These are phyloP conservation scores for Fallopia convolvulus DNA, from an alignment of 148 eudicot species.

Conservation along the genomic window DNA sequence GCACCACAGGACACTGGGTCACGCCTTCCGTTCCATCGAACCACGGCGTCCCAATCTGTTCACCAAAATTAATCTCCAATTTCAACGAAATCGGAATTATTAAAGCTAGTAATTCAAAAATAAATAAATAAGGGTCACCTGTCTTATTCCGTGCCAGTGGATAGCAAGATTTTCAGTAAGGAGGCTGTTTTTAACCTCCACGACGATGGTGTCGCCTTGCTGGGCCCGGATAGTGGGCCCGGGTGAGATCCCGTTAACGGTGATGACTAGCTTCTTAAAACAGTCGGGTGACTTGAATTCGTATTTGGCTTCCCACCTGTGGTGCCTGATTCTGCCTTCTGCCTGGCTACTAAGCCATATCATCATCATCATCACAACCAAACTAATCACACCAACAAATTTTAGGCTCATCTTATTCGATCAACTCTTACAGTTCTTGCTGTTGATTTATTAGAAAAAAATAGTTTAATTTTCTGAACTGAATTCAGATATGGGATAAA, in stretches of 20 bases:
- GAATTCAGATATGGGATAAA: too few relatives aligned
- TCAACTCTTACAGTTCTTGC: too few relatives aligned
- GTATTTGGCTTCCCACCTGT: constrained; percentile 68
- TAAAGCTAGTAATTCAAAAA: background rate
- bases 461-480: too few relatives aligned
- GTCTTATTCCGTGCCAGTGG: constrained; percentile 93
- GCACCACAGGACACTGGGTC: constrained; percentile 68
- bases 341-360: background rate
- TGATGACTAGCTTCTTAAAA: constrained; percentile 40
- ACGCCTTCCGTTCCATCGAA: constrained; percentile 76
- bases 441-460: too few relatives aligned
- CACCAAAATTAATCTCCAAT: background rate
- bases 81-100: background rate
- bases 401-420: background rate
- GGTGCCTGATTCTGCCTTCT: background rate
- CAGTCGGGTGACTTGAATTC: constrained; percentile 73
- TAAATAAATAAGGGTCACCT: constrained; percentile 24
- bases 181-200: constrained; percentile 64
- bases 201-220: constrained; percentile 61
- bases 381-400: background rate
- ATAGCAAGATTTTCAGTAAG: constrained; percentile 72
- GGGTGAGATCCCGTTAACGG: constrained; percentile 60
- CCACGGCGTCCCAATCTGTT: constrained; percentile 77
- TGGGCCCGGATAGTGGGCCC: constrained; percentile 67
- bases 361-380: background rate